Conservation (phyloP, 1,284 basidiomycete genomes). For the Mycena citricolor region DNA sequence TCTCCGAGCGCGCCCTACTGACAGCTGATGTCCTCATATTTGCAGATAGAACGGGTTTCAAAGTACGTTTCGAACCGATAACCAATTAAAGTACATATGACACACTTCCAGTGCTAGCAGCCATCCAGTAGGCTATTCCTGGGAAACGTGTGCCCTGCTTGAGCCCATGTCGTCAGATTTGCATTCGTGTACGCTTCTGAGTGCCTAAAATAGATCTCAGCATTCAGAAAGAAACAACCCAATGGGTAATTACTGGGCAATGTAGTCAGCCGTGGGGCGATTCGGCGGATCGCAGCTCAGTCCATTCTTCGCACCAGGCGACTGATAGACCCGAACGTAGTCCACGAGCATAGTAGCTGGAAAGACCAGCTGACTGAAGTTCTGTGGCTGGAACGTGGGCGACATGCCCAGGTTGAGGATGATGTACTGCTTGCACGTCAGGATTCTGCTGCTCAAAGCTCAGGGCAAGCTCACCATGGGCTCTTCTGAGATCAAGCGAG, state of each 20-base stretch:
- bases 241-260: slow-evolving; percentile 50
- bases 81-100: not conserved
- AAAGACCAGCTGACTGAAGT: slow-evolving; percentile 66
- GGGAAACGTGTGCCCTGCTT: slow-evolving; percentile 69
- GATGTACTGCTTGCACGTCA: slow-evolving; percentile 51
- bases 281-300: slow-evolving; percentile 63
- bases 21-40: too few species aligned
- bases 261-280: slow-evolving; percentile 63
- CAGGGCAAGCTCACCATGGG: slow-evolving; percentile 47
- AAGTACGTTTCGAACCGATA: slow-evolving; percentile 8
- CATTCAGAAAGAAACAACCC: too few species aligned
- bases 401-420: slow-evolving; percentile 76
- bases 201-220: slow-evolving; percentile 60
- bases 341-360: slow-evolving; percentile 73
- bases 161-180: slow-evolving; percentile 74
- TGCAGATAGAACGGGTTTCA: too few species aligned
- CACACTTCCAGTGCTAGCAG: slow-evolving; percentile 25
- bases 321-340: slow-evolving; percentile 78
- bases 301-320: slow-evolving; percentile 53
- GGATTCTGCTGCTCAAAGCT: slow-evolving; percentile 4
- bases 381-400: slow-evolving; percentile 64
- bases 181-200: slow-evolving; percentile 65
- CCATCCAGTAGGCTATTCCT: slow-evolving; percentile 40
- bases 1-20: too few species aligned
- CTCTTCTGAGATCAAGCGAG: slow-evolving; percentile 71